Evolutionary conservation across 805 yeast species (phyloP), one percentile per base, ranked within the genome.

Genomic region (Candida insectorum): DNA sequence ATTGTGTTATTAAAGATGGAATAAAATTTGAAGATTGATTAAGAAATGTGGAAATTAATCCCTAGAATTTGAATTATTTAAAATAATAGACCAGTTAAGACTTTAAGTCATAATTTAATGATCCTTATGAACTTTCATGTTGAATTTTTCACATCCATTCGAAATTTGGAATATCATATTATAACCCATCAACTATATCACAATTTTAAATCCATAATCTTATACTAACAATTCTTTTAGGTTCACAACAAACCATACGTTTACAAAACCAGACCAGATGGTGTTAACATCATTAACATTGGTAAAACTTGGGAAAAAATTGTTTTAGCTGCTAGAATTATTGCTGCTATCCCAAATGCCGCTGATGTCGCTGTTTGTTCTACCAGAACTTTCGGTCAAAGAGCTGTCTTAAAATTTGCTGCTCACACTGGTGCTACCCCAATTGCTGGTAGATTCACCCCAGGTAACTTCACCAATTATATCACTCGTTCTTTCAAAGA

Each of bases 381-480:
- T 52, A 86, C 97, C 60, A 91, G 97, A 81, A 89, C 97, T 60
- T 91, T 85, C 77, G 99, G 98, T 68, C 99, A 93, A 80, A 93
- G 99, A 81, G 99, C 98, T 66, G 99, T 91, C 57, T 83, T 93
- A 73, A 93, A 93, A 80, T 93, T 84, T 67, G 97, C 99, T 67
- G 86, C 96, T 60, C 97, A 93, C 89, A 89, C 97, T 60, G 97
- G 97, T 74, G 96, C 98, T 57, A 91, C 97, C 58, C 89, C 99
- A 69, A 91, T 93, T 77, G 99, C 98, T 60, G 99, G 99, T 77
- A 88, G 99, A 80, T 93, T 93, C 85, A 93, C 98, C 62, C 99
- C 99, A 76, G 99, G 99, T 86, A 82, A 85, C 79, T 93, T 93
- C 93, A 93, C 99, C 71, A 93, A 93, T 81, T 93, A 93, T 80